Conservation (phyloP, 768 basidiomycete genomes). For the Auricularia sp. region DNA sequence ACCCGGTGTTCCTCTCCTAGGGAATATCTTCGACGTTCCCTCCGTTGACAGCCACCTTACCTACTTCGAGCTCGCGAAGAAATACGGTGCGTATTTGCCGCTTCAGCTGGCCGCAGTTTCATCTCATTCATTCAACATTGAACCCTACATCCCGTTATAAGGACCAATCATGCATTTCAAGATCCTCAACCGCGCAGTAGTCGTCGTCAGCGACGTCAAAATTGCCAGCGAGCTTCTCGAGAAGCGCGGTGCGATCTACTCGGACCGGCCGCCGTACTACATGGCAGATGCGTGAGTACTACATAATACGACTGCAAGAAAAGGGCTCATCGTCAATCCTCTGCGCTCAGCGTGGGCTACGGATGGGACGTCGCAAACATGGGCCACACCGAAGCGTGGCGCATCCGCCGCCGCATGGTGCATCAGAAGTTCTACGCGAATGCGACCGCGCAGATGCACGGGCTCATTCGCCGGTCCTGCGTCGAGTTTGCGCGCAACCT, state of each 20-base stretch:
- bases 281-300: neutral
- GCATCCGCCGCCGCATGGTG: neutral
- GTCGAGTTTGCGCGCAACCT: slow-evolving; percentile 14
- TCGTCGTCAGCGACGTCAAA: neutral
- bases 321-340: no score
- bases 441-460: neutral
- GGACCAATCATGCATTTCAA: neutral
- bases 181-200: neutral
- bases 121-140: neutral
- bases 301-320: no score
- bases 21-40: no score
- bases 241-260: slow-evolving; percentile 4
- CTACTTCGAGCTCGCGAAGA: no score
- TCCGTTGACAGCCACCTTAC: no score
- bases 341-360: no score
- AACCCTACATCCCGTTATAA: neutral
- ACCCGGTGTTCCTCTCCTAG: no score
- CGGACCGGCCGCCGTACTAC: neutral
- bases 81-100: neutral
- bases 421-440: neutral
- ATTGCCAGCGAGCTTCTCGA: neutral
- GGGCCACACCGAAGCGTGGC: no score
- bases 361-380: no score
- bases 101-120: neutral
- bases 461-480: no score